These are phyloP conservation scores for Cladosporium sp. DNA, from an alignment of 2,329 filamentous ascomycete genomes.

Conservation along the genomic window DNA sequence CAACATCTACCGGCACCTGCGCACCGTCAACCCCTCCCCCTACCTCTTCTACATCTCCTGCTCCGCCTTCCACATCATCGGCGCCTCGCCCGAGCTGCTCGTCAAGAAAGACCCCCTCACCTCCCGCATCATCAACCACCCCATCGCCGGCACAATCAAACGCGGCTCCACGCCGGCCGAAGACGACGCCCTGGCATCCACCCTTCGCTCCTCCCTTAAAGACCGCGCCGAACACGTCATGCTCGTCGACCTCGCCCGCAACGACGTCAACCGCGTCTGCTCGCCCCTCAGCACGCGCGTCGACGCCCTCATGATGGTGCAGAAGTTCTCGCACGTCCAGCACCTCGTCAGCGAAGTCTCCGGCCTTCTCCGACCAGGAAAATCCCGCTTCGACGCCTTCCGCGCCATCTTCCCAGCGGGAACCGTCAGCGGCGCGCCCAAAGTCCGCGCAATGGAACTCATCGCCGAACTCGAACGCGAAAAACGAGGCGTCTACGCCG, in stretches of 20 bases:
- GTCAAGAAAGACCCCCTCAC: constrained; percentile 72
- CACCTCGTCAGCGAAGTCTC: constrained; percentile 96
- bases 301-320: constrained; percentile 89
- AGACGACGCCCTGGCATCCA: constrained; percentile 72
- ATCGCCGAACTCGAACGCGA: constrained; percentile 92
- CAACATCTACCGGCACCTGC: constrained; percentile 94
- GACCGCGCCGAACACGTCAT: constrained; percentile 96
- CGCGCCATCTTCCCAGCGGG: constrained; percentile 92
- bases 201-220: constrained; percentile 76
- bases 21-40: constrained; percentile 95
- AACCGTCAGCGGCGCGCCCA: constrained; percentile 91
- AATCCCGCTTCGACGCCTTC: constrained; percentile 93
- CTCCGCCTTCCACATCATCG: constrained; percentile 87
- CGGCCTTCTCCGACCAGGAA: constrained; percentile 72
- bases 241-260: constrained; percentile 92
- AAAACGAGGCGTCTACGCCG: constrained; percentile 93
- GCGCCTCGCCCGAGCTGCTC: constrained; percentile 89
- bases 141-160: constrained; percentile 93
- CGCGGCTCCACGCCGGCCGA: constrained; percentile 76
- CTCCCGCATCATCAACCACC: constrained; percentile 88
- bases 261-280: constrained; percentile 94
- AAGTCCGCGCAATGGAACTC: constrained; percentile 94
- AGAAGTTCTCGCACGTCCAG: constrained; percentile 95
- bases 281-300: constrained; percentile 86
- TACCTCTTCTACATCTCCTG: constrained; percentile 97